Conservation (phyloP, 2,329 filamentous ascomycete species). For the Verticillium nubilum region DNA sequence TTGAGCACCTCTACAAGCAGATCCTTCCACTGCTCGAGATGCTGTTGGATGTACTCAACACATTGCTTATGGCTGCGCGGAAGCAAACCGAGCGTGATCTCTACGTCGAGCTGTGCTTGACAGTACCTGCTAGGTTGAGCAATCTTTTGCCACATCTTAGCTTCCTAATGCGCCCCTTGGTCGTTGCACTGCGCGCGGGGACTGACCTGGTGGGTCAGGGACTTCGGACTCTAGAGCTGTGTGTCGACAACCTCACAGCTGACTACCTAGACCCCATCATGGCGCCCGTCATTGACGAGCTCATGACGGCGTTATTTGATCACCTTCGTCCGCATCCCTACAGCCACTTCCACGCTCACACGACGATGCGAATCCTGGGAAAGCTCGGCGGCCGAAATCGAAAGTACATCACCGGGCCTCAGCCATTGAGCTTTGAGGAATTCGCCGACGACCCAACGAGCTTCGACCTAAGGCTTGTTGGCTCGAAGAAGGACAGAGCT, state of each 20-base stretch:
- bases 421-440: constrained; percentile 74
- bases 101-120: constrained; percentile 94
- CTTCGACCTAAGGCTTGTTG: constrained; percentile 83
- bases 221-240: constrained; percentile 86
- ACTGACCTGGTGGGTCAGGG: constrained; percentile 94
- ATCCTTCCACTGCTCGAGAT: constrained; percentile 95
- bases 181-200: constrained; percentile 88
- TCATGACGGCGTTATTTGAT: constrained; percentile 97
- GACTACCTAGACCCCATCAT: constrained; percentile 99
- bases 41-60: constrained; percentile 95
- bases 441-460: constrained; percentile 85
- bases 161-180: constrained; percentile 93
- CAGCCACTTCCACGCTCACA: constrained; percentile 95
- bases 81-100: constrained; percentile 89
- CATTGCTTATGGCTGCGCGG: constrained; percentile 80
- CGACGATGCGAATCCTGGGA: constrained; percentile 93
- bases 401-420: constrained; percentile 88
- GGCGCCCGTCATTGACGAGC: constrained; percentile 96
- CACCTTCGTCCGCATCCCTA: constrained; percentile 92
- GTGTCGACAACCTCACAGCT: constrained; percentile 95
- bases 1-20: constrained; percentile 97
- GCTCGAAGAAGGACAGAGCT: constrained; percentile 80
- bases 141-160: constrained; percentile 92
- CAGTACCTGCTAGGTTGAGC: constrained; percentile 88
- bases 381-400: constrained; percentile 94